Conservation (phyloP, 2,329 filamentous ascomycete genomes). For the Zarea fungicola region DNA sequence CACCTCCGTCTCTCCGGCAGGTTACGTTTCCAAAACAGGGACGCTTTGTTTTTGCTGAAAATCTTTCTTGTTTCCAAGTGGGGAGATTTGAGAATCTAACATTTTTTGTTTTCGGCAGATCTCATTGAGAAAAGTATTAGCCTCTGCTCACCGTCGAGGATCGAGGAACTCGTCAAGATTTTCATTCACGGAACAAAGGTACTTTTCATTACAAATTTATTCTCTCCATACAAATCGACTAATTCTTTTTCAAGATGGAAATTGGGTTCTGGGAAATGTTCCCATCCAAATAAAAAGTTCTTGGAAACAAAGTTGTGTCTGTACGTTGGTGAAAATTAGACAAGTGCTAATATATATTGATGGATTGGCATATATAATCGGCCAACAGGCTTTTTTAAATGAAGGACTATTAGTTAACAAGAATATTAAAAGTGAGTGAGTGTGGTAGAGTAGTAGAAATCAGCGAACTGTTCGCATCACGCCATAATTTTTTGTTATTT, state of each 20-base stretch:
- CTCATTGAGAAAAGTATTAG: conserved; percentile 70
- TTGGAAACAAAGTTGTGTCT: too few species aligned
- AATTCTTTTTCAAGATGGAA: conserved; percentile 46
- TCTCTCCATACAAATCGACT: background rate
- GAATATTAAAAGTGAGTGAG: background rate
- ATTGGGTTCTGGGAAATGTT: conserved; percentile 54
- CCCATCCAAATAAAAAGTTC: conserved; percentile 28
- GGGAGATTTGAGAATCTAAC: background rate
- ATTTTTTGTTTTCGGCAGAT: conserved; percentile 38
- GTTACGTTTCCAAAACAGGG: background rate
- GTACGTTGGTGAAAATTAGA: conserved; percentile 4
- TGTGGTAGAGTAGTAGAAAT: background rate
- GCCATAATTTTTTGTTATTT: background rate
- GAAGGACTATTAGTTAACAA: conserved; percentile 1
- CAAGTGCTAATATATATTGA: background rate
- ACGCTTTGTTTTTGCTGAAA: background rate
- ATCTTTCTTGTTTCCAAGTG: background rate
- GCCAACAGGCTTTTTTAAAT: background rate
- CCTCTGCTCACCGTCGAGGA: conserved; percentile 65
- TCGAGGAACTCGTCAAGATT: conserved; percentile 78
- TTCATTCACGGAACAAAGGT: conserved; percentile 86
- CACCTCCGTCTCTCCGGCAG: background rate
- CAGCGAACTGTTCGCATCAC: background rate
- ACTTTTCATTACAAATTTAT: conserved; percentile 24
- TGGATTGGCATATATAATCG: background rate